Evolutionary conservation across 192 early-diverging fungal genomes (phyloP), one percentile per base, ranked within the genome.

Genomic region (Backusella tarrabulga): DNA sequence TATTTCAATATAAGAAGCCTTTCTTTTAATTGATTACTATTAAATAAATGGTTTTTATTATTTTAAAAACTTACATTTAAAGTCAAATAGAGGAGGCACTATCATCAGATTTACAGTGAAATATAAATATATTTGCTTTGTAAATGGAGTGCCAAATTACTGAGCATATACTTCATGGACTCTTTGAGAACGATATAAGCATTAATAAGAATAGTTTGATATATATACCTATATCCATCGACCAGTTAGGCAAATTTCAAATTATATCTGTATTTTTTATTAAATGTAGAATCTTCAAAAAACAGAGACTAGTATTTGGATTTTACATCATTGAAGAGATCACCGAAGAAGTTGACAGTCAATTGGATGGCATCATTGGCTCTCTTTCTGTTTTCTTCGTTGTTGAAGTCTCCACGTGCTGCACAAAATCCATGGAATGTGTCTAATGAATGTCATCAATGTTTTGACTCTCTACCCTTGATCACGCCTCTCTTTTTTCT

Each of bases 341-440:
- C 71, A 26, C 75, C 68, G 42, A 88, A 85, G 79, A 89, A 90
- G 56, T 79, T 82, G 4, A 79, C 84, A 71, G 86, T 83, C 40
- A 90, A 69, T 38, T 84, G 72, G 60, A 90, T 87, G 5, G 87
- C 90, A 63, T 90, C 81, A 68, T 82, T 85, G 23, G 82, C 87
- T 19, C 88, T 83, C 76, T 87, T 87, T 36, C 73, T 77, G 66
- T 89, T 78, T 38, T 73, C 60, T 67, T 72, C 66, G 34, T 85
- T 68, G 1, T 72, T 68, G 82, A 83, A 92, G 70, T 90, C 87
- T 69, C 88, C 89, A 70, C 91, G 86, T 34, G 85, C 88, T 67
- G 84, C 86, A 76, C 83, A 85, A 72, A 88, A 91, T 26, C 86
- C 89, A 50, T 89, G 88, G 76, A 74, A 81, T 83, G 87, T 85